phyloP scores from a whole-genome alignment of 257 asterid species.

The Solanum raphanifolium region DNA sequence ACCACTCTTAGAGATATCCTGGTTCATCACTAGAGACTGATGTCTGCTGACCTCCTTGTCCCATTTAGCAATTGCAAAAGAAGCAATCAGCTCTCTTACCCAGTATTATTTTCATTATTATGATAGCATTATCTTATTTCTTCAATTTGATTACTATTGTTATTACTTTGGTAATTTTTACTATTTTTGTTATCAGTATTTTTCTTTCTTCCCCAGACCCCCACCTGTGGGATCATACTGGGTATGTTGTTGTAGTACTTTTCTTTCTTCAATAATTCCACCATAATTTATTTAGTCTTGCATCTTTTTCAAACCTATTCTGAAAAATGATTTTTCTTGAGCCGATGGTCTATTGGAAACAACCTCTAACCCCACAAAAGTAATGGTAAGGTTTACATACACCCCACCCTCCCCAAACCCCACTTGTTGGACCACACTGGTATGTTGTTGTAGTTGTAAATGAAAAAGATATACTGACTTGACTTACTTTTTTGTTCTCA shows the following conservation, averaged over 20 bases:
- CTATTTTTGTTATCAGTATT: background rate
- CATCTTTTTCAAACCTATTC: background rate
- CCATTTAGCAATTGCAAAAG: background rate
- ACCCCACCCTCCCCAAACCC: background rate
- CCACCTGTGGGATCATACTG: background rate
- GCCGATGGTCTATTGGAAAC: background rate
- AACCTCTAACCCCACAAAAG: background rate
- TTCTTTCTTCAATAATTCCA: background rate
- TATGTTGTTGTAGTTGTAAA: background rate
- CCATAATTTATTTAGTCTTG: background rate
- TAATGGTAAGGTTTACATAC: background rate
- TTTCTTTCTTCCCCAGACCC: background rate
- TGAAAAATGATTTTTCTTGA: background rate
- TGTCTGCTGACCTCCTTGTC: background rate
- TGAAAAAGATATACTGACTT: background rate
- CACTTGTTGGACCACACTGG: background rate
- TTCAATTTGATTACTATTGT: background rate
- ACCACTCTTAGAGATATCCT: constrained; percentile 81
- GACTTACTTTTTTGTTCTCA: background rate
- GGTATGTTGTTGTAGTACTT: background rate
- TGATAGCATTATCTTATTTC: background rate
- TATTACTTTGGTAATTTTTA: background rate
- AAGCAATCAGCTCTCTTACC: background rate
- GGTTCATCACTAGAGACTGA: constrained; percentile 31
- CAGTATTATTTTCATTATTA: background rate